Evolutionary conservation across 331 rosid genomes (phyloP), one percentile per base, ranked within the genome.

Genomic region (Quercus tomentella): DNA sequence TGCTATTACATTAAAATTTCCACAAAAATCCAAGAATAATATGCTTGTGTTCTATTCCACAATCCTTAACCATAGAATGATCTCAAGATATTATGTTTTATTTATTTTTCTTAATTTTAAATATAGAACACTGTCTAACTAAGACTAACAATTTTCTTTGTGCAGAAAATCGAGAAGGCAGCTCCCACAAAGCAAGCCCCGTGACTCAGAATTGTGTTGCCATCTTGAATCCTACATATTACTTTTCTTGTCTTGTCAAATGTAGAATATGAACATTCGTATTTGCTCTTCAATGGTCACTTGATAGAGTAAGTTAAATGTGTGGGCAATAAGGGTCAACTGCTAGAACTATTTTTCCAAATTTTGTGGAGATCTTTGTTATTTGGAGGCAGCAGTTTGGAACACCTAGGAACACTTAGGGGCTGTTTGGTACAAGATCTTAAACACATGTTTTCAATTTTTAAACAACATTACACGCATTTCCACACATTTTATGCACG

Each of bases 101-200:
- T 33, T 60, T 82, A 31, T 41, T 7, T 2, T 37, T 2, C 0
- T 37, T 37, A 37, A 7, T 0, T 37, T 37, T 7, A 41, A 41
- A 41, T 41, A 43, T n/a, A 71, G 61, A 28, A 60, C 56, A 30
- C 45, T 79, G 62, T 45, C 23, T 73, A 20, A 43, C 56, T 56
- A 77, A 52, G 76, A 21, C 21, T 28, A 35, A 51, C 33, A 6
- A 15, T 72, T 74, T 58, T 16, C 45, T 67, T 30, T 77, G 30
- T 77, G 87, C 90, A 92, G 97, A 89, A 92, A 85, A 77, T 82
- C 11, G 83, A 83, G 28, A 72, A 72, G 78, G 84, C 77, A 43
- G 80, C 65, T 14, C 79, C 89, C 75, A 83, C 58, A 0, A 89
- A 88, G 86, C 68, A 83, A 81, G 84, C 81, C 63, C 76, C 84